Base-by-base conservation (phyloP, 1,284 basidiomycete species). In the Cryptococcus sp. region DNA sequence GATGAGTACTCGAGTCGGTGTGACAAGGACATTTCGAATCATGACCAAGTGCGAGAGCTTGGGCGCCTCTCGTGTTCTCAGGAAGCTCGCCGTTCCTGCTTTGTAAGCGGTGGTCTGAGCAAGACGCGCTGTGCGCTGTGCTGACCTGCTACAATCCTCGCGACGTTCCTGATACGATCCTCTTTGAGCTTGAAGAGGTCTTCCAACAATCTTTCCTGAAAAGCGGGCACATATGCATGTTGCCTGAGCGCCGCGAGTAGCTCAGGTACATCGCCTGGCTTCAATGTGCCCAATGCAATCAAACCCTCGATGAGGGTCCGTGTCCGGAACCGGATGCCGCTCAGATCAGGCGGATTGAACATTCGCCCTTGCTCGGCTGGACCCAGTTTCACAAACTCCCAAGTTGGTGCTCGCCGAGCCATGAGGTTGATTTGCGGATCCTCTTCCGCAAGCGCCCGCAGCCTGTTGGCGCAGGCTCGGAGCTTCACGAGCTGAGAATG, bases 1-100 rank as follows among this genome's bases (percentile, higher is more conserved):
- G 19, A 76, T 61, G 9, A 76, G 59, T 2, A 76, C 48, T 7
- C 73, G 63, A 0, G 73, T 75, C 0, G 75, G 75, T 0, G 73
- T 76, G 3, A 76, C 67, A 19, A 67, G 59, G 1, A 71, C 66
- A 0, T 67, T 69, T 0, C 70, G 64, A 39, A 76, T 66, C 39
- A 66, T 57, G 11, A 73, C 68, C 1, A 72, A 51, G 47, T 76
- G 73, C 14, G 60, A 43, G 4, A 58, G 53, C 9, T 21, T 48
- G n/a, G 52, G 46, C 0, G 52, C 46, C 16, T 41, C 39, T 18
- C 49, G 54, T 10, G 47, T 44, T 24, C 61, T 54, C 4, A 68
- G 57, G 39, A 55, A 66, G 18, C 39, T 41, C 0, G 62, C 65
- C 36, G 50, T 52, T n/a, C n/a, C n/a, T n/a, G n/a, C n/a, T n/a